Evolutionary conservation across 495 filamentous ascomycete species (phyloP).

Genomic region (Barbatosphaeria neglecta): DNA sequence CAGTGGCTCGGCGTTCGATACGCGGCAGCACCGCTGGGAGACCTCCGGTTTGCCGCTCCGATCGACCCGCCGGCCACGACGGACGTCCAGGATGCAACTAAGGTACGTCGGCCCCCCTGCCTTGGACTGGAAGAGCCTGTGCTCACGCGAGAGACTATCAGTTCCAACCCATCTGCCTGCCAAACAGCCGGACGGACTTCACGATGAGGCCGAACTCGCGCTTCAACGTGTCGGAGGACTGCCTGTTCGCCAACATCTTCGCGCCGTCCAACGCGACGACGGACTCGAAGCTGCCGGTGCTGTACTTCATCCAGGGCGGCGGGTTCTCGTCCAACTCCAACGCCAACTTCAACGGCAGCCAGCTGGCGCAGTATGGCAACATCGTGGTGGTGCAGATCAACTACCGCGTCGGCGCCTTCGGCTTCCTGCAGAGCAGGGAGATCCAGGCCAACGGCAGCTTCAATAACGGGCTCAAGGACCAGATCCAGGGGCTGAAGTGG

Average conservation of each 20-base stretch:
- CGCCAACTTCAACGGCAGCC: conserved; percentile 8
- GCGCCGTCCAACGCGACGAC: conserved; percentile 41
- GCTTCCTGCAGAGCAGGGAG: conserved; percentile 45
- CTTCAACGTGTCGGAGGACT: conserved; percentile 31
- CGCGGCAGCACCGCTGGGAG: conserved; percentile 46
- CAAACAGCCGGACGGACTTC: background rate
- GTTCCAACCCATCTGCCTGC: conserved; percentile 5
- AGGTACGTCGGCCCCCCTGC: conserved; percentile 17
- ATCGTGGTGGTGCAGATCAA: conserved; percentile 52
- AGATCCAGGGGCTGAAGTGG: conserved; percentile 45
- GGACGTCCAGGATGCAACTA: conserved; percentile 28
- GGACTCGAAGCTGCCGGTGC: conserved; percentile 43
- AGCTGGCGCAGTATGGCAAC: conserved; percentile 36
- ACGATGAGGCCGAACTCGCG: conserved; percentile 10
- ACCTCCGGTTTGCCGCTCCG: conserved; percentile 49
- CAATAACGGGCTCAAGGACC: conserved; percentile 53
- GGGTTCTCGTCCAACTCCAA: conserved; percentile 50
- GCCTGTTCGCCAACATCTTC: conserved; percentile 57
- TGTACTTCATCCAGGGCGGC: conserved; percentile 59
- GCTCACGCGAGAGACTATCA: background rate
- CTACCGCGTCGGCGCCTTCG: conserved; percentile 50
- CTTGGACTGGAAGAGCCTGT: background rate
- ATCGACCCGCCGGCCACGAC: conserved; percentile 33
- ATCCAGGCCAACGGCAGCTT: conserved; percentile 30
- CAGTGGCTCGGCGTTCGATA: conserved; percentile 59